These are phyloP conservation scores for Boletus barrowsii DNA, from an alignment of 768 basidiomycete species.

Conservation along the genomic window DNA sequence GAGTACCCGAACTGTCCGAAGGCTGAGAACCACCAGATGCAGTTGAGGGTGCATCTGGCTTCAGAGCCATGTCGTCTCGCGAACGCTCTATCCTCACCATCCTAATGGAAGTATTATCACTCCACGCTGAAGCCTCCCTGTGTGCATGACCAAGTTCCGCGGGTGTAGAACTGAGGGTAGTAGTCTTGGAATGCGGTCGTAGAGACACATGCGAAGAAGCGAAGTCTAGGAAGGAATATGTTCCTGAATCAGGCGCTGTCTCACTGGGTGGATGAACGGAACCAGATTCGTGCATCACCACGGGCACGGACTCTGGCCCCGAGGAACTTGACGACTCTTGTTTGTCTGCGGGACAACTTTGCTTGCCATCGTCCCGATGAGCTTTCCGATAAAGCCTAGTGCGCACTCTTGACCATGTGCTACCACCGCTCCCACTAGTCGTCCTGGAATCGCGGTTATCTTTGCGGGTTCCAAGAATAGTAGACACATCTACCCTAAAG, in stretches of 20 bases:
- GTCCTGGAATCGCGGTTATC: conserved; percentile 19
- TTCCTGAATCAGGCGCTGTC: conserved; percentile 25
- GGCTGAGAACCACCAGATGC: conserved; percentile 28
- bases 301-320: conserved; percentile 31
- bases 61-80: conserved; percentile 13
- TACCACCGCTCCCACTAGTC: conserved; percentile 22
- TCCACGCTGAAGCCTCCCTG: conserved; percentile 10
- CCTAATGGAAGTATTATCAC: conserved; percentile 17
- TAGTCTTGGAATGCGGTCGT: conserved; percentile 24
- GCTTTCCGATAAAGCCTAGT: conserved; percentile 29
- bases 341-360: conserved; percentile 13
- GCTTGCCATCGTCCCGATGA: conserved; percentile 29
- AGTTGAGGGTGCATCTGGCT: conserved; percentile 34
- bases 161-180: conserved; percentile 25
- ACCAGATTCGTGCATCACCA: conserved; percentile 27
- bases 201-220: conserved; percentile 27
- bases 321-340: conserved; percentile 23
- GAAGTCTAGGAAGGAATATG: conserved; percentile 34
- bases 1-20: conserved; percentile 22
- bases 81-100: conserved; percentile 20
- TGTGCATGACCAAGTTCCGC: conserved; percentile 26
- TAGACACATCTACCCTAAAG: conserved; percentile 42
- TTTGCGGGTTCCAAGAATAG: conserved; percentile 22
- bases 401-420: conserved; percentile 32
- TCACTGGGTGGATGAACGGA: conserved; percentile 18